These are phyloP conservation scores for Neurospora discreta DNA, from an alignment of 495 filamentous ascomycete species.

Conservation along the genomic window DNA sequence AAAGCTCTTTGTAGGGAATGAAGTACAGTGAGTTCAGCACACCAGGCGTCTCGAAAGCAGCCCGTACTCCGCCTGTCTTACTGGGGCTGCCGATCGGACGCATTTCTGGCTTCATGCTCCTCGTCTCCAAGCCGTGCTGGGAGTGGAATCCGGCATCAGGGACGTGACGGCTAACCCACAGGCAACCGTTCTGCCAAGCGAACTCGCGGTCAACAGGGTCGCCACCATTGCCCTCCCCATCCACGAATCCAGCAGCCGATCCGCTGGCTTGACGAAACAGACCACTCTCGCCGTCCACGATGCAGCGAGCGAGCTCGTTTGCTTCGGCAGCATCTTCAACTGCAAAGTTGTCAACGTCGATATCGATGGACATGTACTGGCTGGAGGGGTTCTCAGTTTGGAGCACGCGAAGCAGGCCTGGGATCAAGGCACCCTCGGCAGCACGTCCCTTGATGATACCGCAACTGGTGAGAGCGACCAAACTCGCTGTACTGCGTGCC, in stretches of 20 bases:
- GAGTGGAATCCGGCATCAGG: neutral
- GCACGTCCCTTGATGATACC: too few species aligned
- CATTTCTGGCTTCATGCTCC: too few species aligned
- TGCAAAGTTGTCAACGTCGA: constrained; percentile 1
- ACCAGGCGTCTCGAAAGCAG: constrained; percentile 15
- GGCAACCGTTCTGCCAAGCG: constrained; percentile 7
- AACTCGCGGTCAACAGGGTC: constrained; percentile 9
- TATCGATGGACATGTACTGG: too few species aligned
- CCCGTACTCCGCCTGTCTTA: constrained; percentile 17
- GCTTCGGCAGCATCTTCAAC: neutral
- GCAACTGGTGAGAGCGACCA: too few species aligned
- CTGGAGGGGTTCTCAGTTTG: too few species aligned
- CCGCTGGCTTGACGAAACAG: too few species aligned
- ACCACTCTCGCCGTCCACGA: too few species aligned
- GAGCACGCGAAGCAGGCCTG: too few species aligned
- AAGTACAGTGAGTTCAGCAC: constrained; percentile 22
- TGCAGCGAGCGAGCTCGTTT: too few species aligned
- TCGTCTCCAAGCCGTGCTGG: constrained; percentile 4
- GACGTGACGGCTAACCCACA: constrained; percentile 9
- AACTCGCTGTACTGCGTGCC: neutral
- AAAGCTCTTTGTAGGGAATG: neutral
- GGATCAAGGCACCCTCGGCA: too few species aligned
- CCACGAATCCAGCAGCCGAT: too few species aligned
- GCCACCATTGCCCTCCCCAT: neutral
- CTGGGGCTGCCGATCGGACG: neutral